Evolutionary conservation across 2,329 filamentous ascomycete genomes (phyloP).

Genomic region (Pseudopyricularia javanii): DNA sequence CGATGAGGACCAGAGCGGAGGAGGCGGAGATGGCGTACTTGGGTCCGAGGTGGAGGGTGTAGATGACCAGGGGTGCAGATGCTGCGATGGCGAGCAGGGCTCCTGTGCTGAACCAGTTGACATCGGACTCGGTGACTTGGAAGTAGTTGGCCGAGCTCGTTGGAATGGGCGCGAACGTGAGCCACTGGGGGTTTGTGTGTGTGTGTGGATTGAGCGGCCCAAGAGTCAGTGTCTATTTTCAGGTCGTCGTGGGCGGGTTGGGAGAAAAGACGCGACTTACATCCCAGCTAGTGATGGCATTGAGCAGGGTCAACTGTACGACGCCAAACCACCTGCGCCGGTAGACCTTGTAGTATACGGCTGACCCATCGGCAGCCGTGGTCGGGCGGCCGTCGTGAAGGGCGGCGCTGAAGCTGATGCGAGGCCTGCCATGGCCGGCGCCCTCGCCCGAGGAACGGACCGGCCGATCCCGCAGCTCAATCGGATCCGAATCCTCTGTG

Average conservation of each 20-base stretch:
- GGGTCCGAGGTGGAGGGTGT: constrained; percentile 67
- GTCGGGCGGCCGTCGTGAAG: constrained; percentile 2
- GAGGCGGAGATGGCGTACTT: constrained; percentile 65
- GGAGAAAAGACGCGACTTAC: constrained; percentile 39
- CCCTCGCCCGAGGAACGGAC: background rate
- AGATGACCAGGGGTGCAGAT: constrained; percentile 61
- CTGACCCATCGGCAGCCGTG: constrained; percentile 1
- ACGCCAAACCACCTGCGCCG: constrained; percentile 85
- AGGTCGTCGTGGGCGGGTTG: no score
- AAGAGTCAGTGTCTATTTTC: no score
- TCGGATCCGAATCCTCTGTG: background rate
- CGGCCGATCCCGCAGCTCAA: background rate
- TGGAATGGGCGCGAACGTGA: constrained; percentile 80
- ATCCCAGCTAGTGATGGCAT: constrained; percentile 91
- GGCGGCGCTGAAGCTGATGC: constrained; percentile 1
- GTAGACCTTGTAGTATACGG: constrained; percentile 36
- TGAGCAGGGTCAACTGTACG: constrained; percentile 70
- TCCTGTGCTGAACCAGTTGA: constrained; percentile 88
- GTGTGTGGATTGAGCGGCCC: no score
- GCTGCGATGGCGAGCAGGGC: constrained; percentile 78
- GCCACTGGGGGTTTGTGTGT: no score
- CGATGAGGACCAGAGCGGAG: constrained; percentile 60
- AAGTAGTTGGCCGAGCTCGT: constrained; percentile 66
- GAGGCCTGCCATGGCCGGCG: background rate
- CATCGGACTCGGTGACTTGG: constrained; percentile 54